These are phyloP conservation scores for Phytophthora foliorum DNA, from an alignment of 352 stramenopile genomes.

Conservation along the genomic window DNA sequence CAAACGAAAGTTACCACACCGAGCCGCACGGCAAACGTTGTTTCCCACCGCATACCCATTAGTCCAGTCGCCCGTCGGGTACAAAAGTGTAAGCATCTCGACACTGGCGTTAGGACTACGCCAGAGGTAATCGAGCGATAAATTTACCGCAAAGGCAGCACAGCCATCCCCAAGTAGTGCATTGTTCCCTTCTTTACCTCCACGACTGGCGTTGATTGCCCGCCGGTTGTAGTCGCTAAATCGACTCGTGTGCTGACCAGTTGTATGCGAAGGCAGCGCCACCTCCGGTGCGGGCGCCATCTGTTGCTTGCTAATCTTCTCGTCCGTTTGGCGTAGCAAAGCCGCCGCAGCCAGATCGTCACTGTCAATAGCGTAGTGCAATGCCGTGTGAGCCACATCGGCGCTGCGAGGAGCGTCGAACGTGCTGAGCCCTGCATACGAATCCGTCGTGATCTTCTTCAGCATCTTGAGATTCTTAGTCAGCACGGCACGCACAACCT, in stretches of 20 bases:
- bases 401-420: constrained; percentile 57
- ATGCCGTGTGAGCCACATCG: constrained; percentile 52
- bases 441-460: constrained; percentile 60
- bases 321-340: constrained; percentile 57
- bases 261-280: constrained; percentile 77
- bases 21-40: constrained; percentile 48
- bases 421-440: constrained; percentile 60
- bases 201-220: constrained; percentile 84
- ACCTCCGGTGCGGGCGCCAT: constrained; percentile 59
- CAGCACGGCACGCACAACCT: constrained; percentile 77
- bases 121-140: constrained; percentile 52
- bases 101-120: constrained; percentile 50
- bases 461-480: constrained; percentile 80
- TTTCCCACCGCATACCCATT: constrained; percentile 39
- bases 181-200: constrained; percentile 84
- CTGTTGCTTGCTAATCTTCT: constrained; percentile 52
- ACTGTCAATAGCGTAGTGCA: constrained; percentile 74
- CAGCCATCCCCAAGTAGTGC: constrained; percentile 62
- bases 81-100: constrained; percentile 74
- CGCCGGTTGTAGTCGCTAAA: constrained; percentile 88
- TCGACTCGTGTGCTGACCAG: constrained; percentile 77
- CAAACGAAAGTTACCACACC: constrained; percentile 56
- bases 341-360: constrained; percentile 60
- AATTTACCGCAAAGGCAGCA: constrained; percentile 1
- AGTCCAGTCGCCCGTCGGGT: constrained; percentile 68